Evolutionary conservation across 352 stramenopile species (phyloP), one percentile per base, ranked within the genome.

Genomic region (Phytophthora ramorum): DNA sequence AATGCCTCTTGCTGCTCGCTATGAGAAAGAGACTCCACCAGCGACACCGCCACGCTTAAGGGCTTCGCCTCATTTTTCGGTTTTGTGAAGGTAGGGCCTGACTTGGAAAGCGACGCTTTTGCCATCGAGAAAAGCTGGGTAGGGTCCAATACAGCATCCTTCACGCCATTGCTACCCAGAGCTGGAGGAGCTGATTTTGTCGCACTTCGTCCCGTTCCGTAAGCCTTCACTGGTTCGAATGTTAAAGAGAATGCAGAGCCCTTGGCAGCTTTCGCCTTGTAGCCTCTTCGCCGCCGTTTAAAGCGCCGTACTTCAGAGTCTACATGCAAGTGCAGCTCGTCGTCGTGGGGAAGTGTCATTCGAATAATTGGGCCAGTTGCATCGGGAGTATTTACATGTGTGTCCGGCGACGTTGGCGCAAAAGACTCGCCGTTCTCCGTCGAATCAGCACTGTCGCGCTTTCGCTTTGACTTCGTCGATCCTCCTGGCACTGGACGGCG

Each of bases 21-120:
- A 55, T 90, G 77, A 47, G 84, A 91, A 28, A 92, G 70, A 4
- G 84, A 92, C 19, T 86, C 81, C 3, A 91, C 84, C 3, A 92
- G 64, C 7, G 84, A 92, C 13, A 90, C 81, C 4, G 80, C 84
- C 13, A 92, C 77, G 62, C 80, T 91, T 4, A 85, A 58, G 16
- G 78, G 80, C 17, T 84, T 89, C 0, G 38, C 22, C 16, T 86
- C 77, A 17, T 44, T 56, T 24, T 75, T 77, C 10, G 59, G 56
- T 40, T 44, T 73, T 7, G 48, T 55, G 13, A 52, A 45, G 7
- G 51, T 54, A 2, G 52, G 32, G 0, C 32, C 61, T 30, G 53
- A 63, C 20, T 78, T 78, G 12, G 53, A 66, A 13, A 71, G 51
- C 26, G 70, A 75, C n/a, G 51, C 38, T 35, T 71, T 78, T n/a